Conservation (phyloP, 2,329 filamentous ascomycete species). For the Fusarium musae region DNA sequence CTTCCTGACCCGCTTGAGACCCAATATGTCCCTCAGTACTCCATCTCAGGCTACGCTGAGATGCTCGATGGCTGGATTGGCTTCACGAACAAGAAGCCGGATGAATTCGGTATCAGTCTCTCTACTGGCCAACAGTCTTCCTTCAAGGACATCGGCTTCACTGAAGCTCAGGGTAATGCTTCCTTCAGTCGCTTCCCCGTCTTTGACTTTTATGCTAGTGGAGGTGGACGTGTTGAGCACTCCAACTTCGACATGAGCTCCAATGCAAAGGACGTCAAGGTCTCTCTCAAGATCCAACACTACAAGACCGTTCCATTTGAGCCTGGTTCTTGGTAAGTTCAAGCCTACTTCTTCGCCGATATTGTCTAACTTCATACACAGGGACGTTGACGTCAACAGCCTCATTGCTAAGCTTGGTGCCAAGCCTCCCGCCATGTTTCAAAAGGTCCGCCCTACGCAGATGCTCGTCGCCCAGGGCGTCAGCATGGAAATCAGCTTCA, state of each 20-base stretch:
- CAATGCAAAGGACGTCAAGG: not conserved
- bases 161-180: not conserved
- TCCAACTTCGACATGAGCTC: not conserved
- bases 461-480: not conserved
- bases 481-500: not conserved
- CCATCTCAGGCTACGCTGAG: not conserved
- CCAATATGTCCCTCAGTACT: not conserved
- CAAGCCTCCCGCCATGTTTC: not conserved
- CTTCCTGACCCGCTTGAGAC: not conserved
- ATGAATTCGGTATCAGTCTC: not conserved
- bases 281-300: not conserved
- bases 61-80: not conserved
- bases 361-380: not conserved
- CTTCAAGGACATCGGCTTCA: not conserved
- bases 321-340: not conserved
- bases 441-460: not conserved
- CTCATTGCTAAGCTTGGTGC: not conserved
- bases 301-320: not conserved
- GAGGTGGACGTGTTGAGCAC: not conserved
- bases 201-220: not conserved
- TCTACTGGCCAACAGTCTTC: not conserved
- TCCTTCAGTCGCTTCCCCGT: not conserved
- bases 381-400: not conserved
- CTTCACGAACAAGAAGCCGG: not conserved
- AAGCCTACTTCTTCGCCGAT: fast-evolving